A percentile compares a stretch with the other conserved stretches of the same genome.
phyloP scores from a whole-genome alignment of 1,284 basidiomycete species.

The Cystobasidium sp. region DNA sequence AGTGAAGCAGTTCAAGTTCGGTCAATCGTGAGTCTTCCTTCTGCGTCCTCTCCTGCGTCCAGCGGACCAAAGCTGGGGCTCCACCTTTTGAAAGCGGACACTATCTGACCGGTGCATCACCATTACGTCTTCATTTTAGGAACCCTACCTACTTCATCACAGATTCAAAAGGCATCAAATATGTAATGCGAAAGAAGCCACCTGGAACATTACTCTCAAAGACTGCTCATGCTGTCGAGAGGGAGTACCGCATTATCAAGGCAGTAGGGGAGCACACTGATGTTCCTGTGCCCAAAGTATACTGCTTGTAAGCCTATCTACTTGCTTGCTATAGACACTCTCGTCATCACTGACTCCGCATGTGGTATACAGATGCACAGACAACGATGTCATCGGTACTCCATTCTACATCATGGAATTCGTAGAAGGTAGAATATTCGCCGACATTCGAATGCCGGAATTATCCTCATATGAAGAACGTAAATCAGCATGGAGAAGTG shows the following conservation, averaged over 20 bases:
- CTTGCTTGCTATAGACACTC: not conserved
- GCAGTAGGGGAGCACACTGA: conserved; percentile 76
- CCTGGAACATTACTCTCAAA: conserved; percentile 79
- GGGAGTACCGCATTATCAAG: conserved; percentile 80
- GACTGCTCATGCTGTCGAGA: conserved; percentile 92
- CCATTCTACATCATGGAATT: conserved; percentile 97
- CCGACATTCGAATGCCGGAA: conserved; percentile 76
- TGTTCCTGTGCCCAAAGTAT: conserved; percentile 85
- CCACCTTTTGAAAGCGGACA: not conserved
- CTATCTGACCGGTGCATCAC: conserved; percentile 62
- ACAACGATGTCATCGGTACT: conserved; percentile 76
- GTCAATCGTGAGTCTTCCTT: conserved; percentile 47
- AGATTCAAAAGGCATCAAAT: conserved; percentile 66
- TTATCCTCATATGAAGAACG: conserved; percentile 66
- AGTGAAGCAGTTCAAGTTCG: conserved; percentile 84
- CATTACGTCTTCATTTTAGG: conserved; percentile 59
- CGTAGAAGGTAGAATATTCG: conserved; percentile 83
- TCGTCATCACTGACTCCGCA: not conserved
- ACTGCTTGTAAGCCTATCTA: conserved; percentile 65
- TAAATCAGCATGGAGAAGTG: conserved; percentile 78
- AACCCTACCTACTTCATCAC: conserved; percentile 94
- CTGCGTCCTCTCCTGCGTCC: not conserved
- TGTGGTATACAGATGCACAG: conserved; percentile 62
- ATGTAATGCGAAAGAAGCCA: conserved; percentile 92
- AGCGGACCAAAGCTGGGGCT: not conserved